These are phyloP conservation scores for Heliamphora exappendiculata DNA, from an alignment of 148 eudicot genomes.

Conservation along the genomic window DNA sequence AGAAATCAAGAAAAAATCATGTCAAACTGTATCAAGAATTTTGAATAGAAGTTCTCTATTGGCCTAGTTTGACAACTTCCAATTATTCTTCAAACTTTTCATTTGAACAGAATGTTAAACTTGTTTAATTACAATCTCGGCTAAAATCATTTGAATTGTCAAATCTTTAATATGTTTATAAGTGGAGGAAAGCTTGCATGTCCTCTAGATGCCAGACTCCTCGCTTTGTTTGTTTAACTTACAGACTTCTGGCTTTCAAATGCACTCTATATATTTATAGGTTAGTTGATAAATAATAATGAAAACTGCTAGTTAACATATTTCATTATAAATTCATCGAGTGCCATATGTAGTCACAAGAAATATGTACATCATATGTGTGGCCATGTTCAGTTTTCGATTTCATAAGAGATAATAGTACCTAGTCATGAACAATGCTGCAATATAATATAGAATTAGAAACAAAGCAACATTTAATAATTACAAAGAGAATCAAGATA, in stretches of 20 bases:
- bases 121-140: background rate
- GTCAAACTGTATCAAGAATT: background rate
- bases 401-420: background rate
- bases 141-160: background rate
- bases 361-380: background rate
- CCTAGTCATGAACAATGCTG: background rate
- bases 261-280: background rate
- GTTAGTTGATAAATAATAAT: background rate
- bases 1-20: too few relatives aligned
- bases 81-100: background rate
- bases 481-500: constrained; percentile 23
- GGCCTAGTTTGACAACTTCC: background rate
- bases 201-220: background rate
- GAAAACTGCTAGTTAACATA: background rate
- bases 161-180: background rate
- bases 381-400: background rate
- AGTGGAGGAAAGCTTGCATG: background rate
- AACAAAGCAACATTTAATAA: constrained; percentile 11
- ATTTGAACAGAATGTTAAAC: background rate
- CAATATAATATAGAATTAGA: background rate
- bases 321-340: background rate
- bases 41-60: background rate
- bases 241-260: background rate
- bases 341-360: background rate
- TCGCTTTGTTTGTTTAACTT: constrained; percentile 2